Percentiles rank a stretch among this genome's conserved stretches.
These are phyloP conservation scores for Euphorbia lathyris DNA, from an alignment of 345 rosid species.

Conservation along the genomic window DNA sequence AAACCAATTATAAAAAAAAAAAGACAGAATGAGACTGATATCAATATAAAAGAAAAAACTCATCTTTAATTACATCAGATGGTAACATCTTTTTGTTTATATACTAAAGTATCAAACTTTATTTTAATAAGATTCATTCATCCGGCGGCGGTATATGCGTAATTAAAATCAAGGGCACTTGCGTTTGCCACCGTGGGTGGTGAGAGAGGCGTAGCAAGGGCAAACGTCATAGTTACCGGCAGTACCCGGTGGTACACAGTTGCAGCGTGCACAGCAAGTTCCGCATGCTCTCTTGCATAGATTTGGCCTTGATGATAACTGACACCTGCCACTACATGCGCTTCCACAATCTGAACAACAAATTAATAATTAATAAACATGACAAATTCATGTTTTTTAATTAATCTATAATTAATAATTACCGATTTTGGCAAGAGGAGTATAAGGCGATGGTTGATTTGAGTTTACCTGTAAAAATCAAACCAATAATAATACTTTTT, in stretches of 20 bases:
- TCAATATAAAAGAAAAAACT: too few species aligned
- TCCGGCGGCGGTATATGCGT: too few species aligned
- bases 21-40: too few species aligned
- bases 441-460: neutral
- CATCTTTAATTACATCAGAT: too few species aligned
- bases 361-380: neutral
- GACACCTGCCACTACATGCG: constrained; percentile 65
- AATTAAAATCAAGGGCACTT: constrained; percentile 52
- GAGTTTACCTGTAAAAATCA: constrained; percentile 11
- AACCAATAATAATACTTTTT: neutral
- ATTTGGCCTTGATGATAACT: constrained; percentile 48
- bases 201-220: constrained; percentile 61
- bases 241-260: constrained; percentile 80
- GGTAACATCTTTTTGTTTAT: too few species aligned
- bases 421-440: constrained; percentile 1
- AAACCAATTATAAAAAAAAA: too few species aligned
- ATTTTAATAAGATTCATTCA: too few species aligned
- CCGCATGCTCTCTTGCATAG: constrained; percentile 75
- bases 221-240: constrained; percentile 59
- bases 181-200: constrained; percentile 69
- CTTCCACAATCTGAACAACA: constrained; percentile 20
- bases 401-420: neutral
- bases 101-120: too few species aligned
- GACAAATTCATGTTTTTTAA: too few species aligned
- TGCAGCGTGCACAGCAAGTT: constrained; percentile 68